Conservation (phyloP, 176 grass and related monocot species). For the Eragrostis curvula region DNA sequence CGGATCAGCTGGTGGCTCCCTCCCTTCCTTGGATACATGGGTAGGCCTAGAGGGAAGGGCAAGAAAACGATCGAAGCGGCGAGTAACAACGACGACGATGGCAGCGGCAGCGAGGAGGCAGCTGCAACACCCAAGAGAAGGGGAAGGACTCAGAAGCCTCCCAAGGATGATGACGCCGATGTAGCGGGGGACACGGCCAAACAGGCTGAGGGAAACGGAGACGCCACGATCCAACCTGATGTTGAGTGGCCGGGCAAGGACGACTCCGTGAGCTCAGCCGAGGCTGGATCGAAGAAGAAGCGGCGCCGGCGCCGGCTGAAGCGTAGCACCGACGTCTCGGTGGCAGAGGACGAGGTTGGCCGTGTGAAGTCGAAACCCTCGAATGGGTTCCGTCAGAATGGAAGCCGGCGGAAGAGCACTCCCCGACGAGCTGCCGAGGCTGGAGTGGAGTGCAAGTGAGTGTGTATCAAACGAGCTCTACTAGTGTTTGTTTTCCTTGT, state of each 20-base stretch:
- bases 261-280: neutral
- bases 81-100: neutral
- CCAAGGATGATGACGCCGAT: neutral
- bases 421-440: constrained; percentile 40
- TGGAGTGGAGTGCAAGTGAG: constrained; percentile 21
- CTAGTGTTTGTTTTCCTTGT: neutral
- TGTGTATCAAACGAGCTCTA: neutral
- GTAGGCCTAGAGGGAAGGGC: constrained; percentile 30
- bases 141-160: constrained; percentile 2
- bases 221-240: too few species aligned
- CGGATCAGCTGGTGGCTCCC: neutral
- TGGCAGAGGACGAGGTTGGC: neutral
- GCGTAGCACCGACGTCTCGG: neutral
- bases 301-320: neutral
- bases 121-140: neutral
- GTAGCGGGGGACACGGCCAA: neutral
- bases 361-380: neutral
- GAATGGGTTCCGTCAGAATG: constrained; percentile 20
- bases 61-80: constrained; percentile 15
- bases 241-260: neutral
- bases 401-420: constrained; percentile 38
- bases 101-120: constrained; percentile 4
- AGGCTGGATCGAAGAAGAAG: neutral
- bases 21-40: neutral
- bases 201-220: neutral